Base-by-base conservation (phyloP, 169 alveolate species). In the Theileria sp. region DNA sequence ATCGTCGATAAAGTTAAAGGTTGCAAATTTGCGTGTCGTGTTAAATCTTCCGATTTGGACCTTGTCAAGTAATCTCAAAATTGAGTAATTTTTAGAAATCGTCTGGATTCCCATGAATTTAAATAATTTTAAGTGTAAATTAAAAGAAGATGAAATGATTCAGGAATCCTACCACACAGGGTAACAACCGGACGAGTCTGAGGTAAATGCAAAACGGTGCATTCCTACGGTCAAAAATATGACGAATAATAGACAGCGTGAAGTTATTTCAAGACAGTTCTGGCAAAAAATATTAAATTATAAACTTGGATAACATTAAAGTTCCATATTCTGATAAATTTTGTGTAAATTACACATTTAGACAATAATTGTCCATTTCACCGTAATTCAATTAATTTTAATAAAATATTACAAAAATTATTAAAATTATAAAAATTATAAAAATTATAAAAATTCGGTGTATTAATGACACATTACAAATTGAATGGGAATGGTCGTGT, bases 1-100 rank as follows among this genome's bases (percentile, higher is more conserved):
- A 32, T 61, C 79, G 34, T 77, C 84, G 9, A 68, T 34, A 67
- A 77, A 77, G 26, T 68, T 62, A 15, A 77, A 65, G 54, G 84
- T 68, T 38, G 84, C 56, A 32, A 74, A 74, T 3, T 51, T 15
- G n/a, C 67, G n/a, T 6, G 65, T 50, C 2, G 32, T 2, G 23
- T n/a, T 23, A 23, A 36, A 25, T 69, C 38, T 26, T 26, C 17
- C 25, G 13, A 8, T 1, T 7, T 4, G 4, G 3, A 10, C 32
- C 17, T 51, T 28, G 9, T 32, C 19, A 36, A 74, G 7, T 36
- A 74, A 12, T 74, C 74, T 54, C 76, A 56, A 56, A 74, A 56
- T 25, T n/a, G 68, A 56, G 74, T 19, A 26, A 15, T 50, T 74
- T 36, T 36, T 61, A 13, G 36, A 32, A 23, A 38, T 10, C 23